These are phyloP conservation scores for Didymella lethalis DNA, from an alignment of 2,329 filamentous ascomycete species.

Conservation along the genomic window DNA sequence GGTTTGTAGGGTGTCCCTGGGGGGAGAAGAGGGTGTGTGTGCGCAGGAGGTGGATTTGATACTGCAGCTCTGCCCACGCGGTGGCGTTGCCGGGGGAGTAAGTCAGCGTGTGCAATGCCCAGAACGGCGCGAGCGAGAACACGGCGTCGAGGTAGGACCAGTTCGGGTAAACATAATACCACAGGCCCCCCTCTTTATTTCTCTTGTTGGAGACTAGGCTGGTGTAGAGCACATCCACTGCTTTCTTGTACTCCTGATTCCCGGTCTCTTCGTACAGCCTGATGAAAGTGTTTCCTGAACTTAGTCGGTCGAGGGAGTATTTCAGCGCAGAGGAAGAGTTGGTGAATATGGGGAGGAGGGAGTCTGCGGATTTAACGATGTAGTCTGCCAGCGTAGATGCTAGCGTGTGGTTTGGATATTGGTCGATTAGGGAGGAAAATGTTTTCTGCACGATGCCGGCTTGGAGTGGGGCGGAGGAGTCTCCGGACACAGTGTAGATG, in stretches of 20 bases:
- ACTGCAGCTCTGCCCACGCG: conserved; percentile 25
- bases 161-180: conserved; percentile 57
- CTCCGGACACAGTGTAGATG: conserved; percentile 30
- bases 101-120: conserved; percentile 36
- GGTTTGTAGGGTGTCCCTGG: conserved; percentile 1
- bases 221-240: conserved; percentile 24
- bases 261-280: conserved; percentile 23
- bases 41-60: conserved; percentile 53
- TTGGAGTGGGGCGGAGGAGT: conserved; percentile 38
- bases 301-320: conserved; percentile 43
- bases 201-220: conserved; percentile 41
- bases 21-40: conserved; percentile 44
- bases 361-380: not conserved
- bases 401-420: conserved; percentile 17
- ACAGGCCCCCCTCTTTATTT: conserved; percentile 42
- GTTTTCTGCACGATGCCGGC: conserved; percentile 48
- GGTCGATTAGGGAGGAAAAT: conserved; percentile 28
- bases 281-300: conserved; percentile 39
- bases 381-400: not conserved
- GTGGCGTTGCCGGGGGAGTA: conserved; percentile 13
- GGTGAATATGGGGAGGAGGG: conserved; percentile 2
- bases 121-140: conserved; percentile 59
- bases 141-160: conserved; percentile 64
- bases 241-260: conserved; percentile 25
- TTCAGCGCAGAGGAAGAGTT: not conserved